phyloP scores from a whole-genome alignment of 208 protist species.

The Jaenimonas drosophilae region DNA sequence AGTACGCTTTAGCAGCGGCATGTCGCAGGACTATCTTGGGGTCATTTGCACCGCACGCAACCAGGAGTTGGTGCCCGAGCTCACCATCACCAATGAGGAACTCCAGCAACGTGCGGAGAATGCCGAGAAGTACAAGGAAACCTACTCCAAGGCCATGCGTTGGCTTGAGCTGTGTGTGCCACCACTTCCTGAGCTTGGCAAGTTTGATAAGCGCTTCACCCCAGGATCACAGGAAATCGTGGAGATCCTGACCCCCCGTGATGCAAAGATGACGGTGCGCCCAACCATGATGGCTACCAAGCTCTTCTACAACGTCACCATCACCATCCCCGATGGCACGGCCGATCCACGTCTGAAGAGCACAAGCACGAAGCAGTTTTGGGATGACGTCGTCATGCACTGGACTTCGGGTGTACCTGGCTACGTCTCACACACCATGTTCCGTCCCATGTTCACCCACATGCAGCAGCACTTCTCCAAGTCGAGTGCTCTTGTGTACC shows the following conservation, averaged over 20 bases:
- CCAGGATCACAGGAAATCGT: constrained; percentile 88
- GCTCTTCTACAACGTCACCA: constrained; percentile 87
- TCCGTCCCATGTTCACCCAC: constrained; percentile 87
- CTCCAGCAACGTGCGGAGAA: constrained; percentile 77
- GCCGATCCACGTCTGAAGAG: constrained; percentile 69
- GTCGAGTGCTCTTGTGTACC: constrained; percentile 69
- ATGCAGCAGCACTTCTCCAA: constrained; percentile 86
- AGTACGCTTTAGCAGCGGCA: constrained; percentile 73
- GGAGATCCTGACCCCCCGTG: constrained; percentile 78
- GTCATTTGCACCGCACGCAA: constrained; percentile 84
- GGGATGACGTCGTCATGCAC: constrained; percentile 86
- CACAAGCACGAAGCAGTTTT: constrained; percentile 86
- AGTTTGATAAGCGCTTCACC: constrained; percentile 85
- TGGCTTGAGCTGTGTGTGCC: constrained; percentile 88
- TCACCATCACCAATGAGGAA: constrained; percentile 78
- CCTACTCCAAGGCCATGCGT: constrained; percentile 50
- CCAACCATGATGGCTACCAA: constrained; percentile 90
- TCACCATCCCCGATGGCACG: constrained; percentile 78
- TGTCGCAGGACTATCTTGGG: constrained; percentile 74
- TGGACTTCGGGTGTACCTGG: constrained; percentile 83
- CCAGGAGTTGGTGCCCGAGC: constrained; percentile 62
- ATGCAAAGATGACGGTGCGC: constrained; percentile 87
- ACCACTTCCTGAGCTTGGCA: constrained; percentile 74
- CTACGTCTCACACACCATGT: constrained; percentile 88
- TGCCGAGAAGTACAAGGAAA: constrained; percentile 60